Conservation (phyloP, 192 early-diverging fungal genomes). For the Jimgerdemannia flammicorona region DNA sequence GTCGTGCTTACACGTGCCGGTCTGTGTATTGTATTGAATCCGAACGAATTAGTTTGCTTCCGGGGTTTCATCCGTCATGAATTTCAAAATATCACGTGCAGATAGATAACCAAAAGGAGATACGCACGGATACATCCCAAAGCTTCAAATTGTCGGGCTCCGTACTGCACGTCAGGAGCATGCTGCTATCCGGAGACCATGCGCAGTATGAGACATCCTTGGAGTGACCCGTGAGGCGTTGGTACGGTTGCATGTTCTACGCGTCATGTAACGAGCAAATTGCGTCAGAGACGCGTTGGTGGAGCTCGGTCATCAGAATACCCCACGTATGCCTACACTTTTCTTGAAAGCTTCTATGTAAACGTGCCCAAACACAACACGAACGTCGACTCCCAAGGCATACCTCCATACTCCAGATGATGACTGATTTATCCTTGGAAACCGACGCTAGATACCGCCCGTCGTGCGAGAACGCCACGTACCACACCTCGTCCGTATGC, state of each 20-base stretch:
- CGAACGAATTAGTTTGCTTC: constrained; percentile 1
- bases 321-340: background rate
- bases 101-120: background rate
- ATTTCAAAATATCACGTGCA: background rate
- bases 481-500: constrained; percentile 96
- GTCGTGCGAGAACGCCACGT: constrained; percentile 86
- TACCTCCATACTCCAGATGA: constrained; percentile 84
- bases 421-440: constrained; percentile 82
- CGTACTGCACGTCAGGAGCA: constrained; percentile 68
- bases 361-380: too few species aligned
- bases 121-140: constrained; percentile 71
- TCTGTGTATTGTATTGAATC: constrained; percentile 27
- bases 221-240: constrained; percentile 53
- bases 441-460: constrained; percentile 88
- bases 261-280: background rate
- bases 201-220: constrained; percentile 78
- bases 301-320: too few species aligned
- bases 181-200: constrained; percentile 86
- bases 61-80: too few species aligned
- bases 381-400: background rate
- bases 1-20: constrained; percentile 52
- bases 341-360: too few species aligned
- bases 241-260: background rate
- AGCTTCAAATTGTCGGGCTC: constrained; percentile 58
- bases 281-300: background rate